phyloP scores from a whole-genome alignment of 1,284 basidiomycete species.

The Leccinum olivaceoglutinosum region DNA sequence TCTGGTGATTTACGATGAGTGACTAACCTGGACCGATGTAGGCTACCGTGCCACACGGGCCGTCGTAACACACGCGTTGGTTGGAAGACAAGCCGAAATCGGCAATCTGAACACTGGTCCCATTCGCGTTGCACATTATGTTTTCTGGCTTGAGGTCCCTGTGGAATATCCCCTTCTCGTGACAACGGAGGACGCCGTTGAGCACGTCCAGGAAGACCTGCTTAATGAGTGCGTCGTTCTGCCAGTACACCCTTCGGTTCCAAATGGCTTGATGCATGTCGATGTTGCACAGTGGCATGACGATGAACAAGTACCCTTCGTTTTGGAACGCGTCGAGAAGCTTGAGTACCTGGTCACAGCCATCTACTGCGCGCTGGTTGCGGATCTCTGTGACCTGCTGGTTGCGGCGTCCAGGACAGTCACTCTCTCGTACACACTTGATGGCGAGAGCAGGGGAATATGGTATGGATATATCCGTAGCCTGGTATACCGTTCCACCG shows the following conservation, averaged over 20 bases:
- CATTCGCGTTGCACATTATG: constrained; percentile 33
- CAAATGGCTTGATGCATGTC: constrained; percentile 51
- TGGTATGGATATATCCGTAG: no score
- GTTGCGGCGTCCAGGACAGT: constrained; percentile 40
- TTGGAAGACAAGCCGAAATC: constrained; percentile 45
- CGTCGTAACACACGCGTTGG: constrained; percentile 60
- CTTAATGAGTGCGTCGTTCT: constrained; percentile 55
- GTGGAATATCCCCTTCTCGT: constrained; percentile 71
- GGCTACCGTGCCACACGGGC: constrained; percentile 74
- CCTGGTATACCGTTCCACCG: no score
- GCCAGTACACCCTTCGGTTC: constrained; percentile 35
- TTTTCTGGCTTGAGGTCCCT: constrained; percentile 90
- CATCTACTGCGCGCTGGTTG: constrained; percentile 42
- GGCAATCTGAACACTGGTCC: no score
- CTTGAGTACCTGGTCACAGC: constrained; percentile 46
- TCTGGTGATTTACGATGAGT: background rate
- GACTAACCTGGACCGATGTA: constrained; percentile 54
- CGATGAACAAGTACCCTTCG: constrained; percentile 47
- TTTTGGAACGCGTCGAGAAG: constrained; percentile 51
- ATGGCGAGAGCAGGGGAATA: constrained; percentile 46
- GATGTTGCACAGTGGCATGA: constrained; percentile 60
- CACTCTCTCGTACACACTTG: constrained; percentile 59
- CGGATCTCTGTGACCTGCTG: constrained; percentile 56
- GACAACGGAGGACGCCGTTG: constrained; percentile 71
- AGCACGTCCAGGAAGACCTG: constrained; percentile 67